Percentiles rank a stretch among this genome's conserved stretches.
These are phyloP conservation scores for Bocquillonia castaneifolia DNA, from an alignment of 441 rosid species.

Conservation along the genomic window DNA sequence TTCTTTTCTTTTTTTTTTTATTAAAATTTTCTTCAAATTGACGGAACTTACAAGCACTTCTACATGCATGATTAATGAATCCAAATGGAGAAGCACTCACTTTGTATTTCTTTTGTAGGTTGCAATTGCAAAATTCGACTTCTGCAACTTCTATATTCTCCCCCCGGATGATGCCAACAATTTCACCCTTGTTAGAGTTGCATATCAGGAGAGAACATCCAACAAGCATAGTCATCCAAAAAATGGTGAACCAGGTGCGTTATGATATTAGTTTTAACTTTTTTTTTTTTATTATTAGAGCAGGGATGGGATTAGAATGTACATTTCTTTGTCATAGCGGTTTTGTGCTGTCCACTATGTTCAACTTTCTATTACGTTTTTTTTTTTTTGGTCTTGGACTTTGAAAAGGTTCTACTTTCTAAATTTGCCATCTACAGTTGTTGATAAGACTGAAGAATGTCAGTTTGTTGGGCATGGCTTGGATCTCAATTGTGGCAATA, in stretches of 20 bases:
- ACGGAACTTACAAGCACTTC: not conserved
- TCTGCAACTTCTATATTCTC: conserved; percentile 25
- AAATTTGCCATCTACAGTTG: conserved; percentile 5
- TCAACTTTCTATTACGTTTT: not conserved
- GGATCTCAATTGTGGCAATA: conserved; percentile 11
- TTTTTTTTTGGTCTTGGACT: not conserved
- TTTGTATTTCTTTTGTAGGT: conserved; percentile 22
- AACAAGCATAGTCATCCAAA: conserved; percentile 7
- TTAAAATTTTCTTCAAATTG: not conserved
- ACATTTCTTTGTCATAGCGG: not conserved
- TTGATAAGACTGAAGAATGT: not conserved
- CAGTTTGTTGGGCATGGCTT: not conserved
- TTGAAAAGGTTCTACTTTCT: not conserved
- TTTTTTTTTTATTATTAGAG: not conserved
- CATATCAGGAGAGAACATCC: conserved; percentile 14
- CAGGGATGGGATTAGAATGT: not conserved
- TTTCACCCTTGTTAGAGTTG: conserved; percentile 26
- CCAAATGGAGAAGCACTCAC: not conserved
- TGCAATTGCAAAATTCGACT: conserved; percentile 24
- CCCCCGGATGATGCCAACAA: conserved; percentile 26
- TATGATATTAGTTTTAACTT: not conserved
- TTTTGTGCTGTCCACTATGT: not conserved
- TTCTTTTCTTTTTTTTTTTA: not conserved
- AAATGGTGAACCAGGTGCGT: conserved; percentile 21
- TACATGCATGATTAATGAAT: not conserved